Conservation (phyloP, 129 eudicot genomes). For the Chrysanthemum makinoi region DNA sequence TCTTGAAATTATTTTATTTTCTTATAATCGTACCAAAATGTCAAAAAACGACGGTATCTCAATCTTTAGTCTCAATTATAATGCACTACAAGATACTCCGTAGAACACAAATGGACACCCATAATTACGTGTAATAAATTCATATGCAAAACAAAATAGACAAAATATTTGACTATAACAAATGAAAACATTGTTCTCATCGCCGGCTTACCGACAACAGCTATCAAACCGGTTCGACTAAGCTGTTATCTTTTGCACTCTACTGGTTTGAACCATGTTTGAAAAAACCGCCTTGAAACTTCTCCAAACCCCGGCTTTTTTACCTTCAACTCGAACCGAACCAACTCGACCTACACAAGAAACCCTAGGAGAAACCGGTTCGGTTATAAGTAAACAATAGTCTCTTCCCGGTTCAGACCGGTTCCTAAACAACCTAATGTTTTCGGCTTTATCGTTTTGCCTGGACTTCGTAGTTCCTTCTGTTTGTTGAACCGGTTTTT, state of each 20-base stretch:
- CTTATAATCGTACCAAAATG: conserved; percentile 15
- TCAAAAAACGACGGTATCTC: conserved; percentile 25
- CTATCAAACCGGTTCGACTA: conserved; percentile 9
- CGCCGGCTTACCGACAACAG: conserved; percentile 16
- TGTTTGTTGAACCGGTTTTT: conserved; percentile 20
- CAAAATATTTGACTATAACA: conserved; percentile 3
- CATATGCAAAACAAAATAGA: conserved; percentile 21
- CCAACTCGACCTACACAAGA: conserved; percentile 63
- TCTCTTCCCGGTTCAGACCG: conserved; percentile 56
- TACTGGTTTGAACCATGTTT: conserved; percentile 28
- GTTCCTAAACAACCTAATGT: conserved; percentile 42
- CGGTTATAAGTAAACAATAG: conserved; percentile 29
- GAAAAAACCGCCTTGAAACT: conserved; percentile 36
- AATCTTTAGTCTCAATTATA: conserved; percentile 14
- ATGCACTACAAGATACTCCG: conserved; percentile 17
- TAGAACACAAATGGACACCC: conserved; percentile 7
- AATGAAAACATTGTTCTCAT: not conserved
- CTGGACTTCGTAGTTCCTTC: conserved; percentile 15
- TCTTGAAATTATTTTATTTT: too few species aligned
- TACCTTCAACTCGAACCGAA: conserved; percentile 27
- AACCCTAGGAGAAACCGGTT: conserved; percentile 61
- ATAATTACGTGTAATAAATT: conserved; percentile 35
- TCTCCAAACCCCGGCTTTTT: conserved; percentile 38
- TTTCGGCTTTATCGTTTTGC: conserved; percentile 13
- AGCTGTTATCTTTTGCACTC: conserved; percentile 23